Conservation (phyloP, 179 eudicot genomes). For the Silene noctiflora region DNA sequence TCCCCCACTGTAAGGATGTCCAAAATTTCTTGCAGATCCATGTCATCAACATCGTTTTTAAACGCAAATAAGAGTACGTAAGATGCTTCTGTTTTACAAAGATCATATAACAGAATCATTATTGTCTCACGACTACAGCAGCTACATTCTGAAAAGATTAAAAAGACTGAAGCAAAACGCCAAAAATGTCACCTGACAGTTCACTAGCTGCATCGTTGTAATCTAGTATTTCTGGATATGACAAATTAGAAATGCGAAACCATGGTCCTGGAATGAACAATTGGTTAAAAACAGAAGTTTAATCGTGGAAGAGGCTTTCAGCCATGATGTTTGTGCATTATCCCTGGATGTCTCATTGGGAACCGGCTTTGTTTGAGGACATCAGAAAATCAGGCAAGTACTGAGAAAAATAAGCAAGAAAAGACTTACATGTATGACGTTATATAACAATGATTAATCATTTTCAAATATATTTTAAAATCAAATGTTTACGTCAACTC, state of each 20-base stretch:
- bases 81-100: constrained; percentile 54
- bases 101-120: constrained; percentile 21
- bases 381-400: too few relatives aligned
- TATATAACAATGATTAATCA: too few relatives aligned
- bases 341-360: constrained; percentile 7
- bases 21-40: constrained; percentile 54
- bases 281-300: background rate
- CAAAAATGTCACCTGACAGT: constrained; percentile 48
- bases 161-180: background rate
- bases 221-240: constrained; percentile 71
- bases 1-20: constrained; percentile 63
- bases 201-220: constrained; percentile 46
- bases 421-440: too few relatives aligned
- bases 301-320: background rate
- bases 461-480: too few relatives aligned
- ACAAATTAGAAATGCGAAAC: constrained; percentile 69
- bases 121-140: constrained; percentile 11
- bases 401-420: too few relatives aligned
- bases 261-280: constrained; percentile 66
- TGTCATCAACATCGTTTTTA: constrained; percentile 38
- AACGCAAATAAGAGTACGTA: constrained; percentile 42
- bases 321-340: background rate
- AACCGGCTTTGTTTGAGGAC: background rate
- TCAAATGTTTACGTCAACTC: too few relatives aligned
- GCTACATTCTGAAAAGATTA: background rate